Base-by-base conservation (phyloP, 2,329 filamentous ascomycete genomes). In the Fusarium albidum region DNA sequence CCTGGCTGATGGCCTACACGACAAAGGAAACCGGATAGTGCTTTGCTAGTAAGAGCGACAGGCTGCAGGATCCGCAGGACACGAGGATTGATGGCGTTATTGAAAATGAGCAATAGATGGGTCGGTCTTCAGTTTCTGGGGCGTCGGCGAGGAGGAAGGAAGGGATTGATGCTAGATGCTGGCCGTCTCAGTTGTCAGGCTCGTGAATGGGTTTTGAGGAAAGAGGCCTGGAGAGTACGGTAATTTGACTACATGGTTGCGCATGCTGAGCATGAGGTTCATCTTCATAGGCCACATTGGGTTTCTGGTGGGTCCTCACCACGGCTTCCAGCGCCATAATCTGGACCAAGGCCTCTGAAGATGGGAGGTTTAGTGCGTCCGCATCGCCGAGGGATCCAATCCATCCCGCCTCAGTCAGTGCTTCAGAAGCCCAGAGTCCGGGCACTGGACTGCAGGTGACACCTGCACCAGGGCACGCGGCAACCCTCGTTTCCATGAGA, bases 1-100 rank as follows among this genome's bases (percentile, higher is more conserved):
- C 58, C 59, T 61, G n/a, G n/a, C n/a, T n/a, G n/a, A 49, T 61
- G 58, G 59, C 58, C 58, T 58, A 45, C 54, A 55, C 40, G 55
- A 63, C 56, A 53, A 54, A 60, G 52, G 51, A 63, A 48, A 39
- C 55, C 49, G 43, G 57, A 42, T 35, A 35, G 35, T 53, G 31
- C 33, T 39, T 52, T 29, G 57, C 35, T 33, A 43, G 27, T 13
- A 38, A 29, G n/a, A 37, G 18, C 6, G 35, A 41, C 28, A 43
- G 39, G 38, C 15, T 3, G 33, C 10, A 37, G 41, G 17, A 34
- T 33, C 21, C 21, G 28, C 29, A 41, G 29, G 44, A 38, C 9
- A 43, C 12, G 28, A 17, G 15, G 34, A 28, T 17, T 39, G 27
- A 6, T 27, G 28, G 32, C 21, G 43, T n/a, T 27, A 37, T 12